phyloP scores from a whole-genome alignment of 2,329 filamentous ascomycete species.

The Blastomyces gilchristii region DNA sequence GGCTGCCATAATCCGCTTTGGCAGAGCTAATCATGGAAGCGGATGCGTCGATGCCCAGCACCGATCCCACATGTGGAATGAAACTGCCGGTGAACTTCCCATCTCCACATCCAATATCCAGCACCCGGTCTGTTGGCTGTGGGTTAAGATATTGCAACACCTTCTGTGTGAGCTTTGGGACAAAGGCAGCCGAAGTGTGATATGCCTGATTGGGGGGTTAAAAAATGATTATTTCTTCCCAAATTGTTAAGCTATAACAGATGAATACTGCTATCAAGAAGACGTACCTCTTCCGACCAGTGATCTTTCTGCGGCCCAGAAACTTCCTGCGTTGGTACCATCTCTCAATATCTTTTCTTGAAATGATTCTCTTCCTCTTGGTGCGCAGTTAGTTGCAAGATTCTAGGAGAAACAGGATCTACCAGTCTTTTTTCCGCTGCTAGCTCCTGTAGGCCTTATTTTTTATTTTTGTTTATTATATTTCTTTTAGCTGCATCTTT shows the following conservation, averaged over 20 bases:
- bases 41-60: slow-evolving; percentile 52
- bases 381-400: too few species aligned
- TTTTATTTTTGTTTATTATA: too few species aligned
- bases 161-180: slow-evolving; percentile 51
- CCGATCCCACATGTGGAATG: slow-evolving; percentile 38
- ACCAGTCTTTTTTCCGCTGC: too few species aligned
- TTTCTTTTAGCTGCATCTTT: too few species aligned
- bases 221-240: background rate
- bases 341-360: background rate
- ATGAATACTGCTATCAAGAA: background rate
- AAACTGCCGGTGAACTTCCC: slow-evolving; percentile 50
- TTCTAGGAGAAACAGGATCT: too few species aligned
- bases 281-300: slow-evolving; percentile 30
- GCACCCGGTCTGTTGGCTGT: slow-evolving; percentile 46
- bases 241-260: background rate
- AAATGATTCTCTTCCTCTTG: background rate
- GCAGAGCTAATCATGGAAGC: slow-evolving; percentile 49
- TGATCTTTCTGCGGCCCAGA: slow-evolving; percentile 22
- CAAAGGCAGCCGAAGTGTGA: slow-evolving; percentile 52
- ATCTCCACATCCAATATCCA: slow-evolving; percentile 57
- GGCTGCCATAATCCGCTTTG: slow-evolving; percentile 30
- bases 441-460: too few species aligned
- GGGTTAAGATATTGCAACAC: slow-evolving; percentile 50
- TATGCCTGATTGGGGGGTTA: slow-evolving; percentile 41
- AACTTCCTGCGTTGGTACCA: background rate